A percentile compares a stretch with the other conserved stretches of the same genome.
These are phyloP conservation scores for Aspergillus diversus DNA, from an alignment of 495 filamentous ascomycete genomes.

Conservation along the genomic window DNA sequence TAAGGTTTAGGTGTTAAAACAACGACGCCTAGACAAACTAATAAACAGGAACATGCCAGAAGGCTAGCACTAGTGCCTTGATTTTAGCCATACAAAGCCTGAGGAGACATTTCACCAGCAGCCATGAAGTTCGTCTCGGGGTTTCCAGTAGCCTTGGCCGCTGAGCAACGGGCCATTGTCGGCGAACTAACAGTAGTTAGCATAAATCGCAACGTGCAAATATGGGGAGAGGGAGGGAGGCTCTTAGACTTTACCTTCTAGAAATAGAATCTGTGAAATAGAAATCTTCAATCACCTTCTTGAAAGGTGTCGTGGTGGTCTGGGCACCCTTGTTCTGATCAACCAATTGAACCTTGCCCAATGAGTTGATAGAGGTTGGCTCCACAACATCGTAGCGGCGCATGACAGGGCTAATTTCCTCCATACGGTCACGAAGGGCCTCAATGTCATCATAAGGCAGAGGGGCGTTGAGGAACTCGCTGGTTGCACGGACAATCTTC, in stretches of 20 bases:
- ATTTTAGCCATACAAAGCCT: constrained; percentile 49
- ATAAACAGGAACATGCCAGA: constrained; percentile 39
- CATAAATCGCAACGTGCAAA: constrained; percentile 17
- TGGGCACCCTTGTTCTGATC: constrained; percentile 92
- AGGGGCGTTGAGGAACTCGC: constrained; percentile 85
- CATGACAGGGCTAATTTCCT: constrained; percentile 87
- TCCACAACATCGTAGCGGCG: constrained; percentile 90
- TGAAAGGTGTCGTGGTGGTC: constrained; percentile 66
- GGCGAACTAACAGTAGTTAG: constrained; percentile 68
- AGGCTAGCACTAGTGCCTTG: constrained; percentile 18
- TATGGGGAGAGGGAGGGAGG: constrained; percentile 4
- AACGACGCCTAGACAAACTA: constrained; percentile 50
- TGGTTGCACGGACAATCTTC: constrained; percentile 93
- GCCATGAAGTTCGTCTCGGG: constrained; percentile 88
- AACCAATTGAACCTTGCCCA: constrained; percentile 89
- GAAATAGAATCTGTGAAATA: constrained; percentile 97
- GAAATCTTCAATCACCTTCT: constrained; percentile 88
- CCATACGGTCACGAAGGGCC: constrained; percentile 86
- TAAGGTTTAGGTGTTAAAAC: constrained; percentile 46
- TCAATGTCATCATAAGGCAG: constrained; percentile 94
- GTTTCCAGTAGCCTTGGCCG: constrained; percentile 70
- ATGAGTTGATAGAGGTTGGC: constrained; percentile 64
- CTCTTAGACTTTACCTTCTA: constrained; percentile 67
- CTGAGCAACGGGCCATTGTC: constrained; percentile 95
- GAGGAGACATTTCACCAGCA: constrained; percentile 63